Percentiles rank a stretch among this genome's conserved stretches.
phyloP scores from a whole-genome alignment of 1,139 yeast genomes.

The Barnettozyma hawaiiensis region DNA sequence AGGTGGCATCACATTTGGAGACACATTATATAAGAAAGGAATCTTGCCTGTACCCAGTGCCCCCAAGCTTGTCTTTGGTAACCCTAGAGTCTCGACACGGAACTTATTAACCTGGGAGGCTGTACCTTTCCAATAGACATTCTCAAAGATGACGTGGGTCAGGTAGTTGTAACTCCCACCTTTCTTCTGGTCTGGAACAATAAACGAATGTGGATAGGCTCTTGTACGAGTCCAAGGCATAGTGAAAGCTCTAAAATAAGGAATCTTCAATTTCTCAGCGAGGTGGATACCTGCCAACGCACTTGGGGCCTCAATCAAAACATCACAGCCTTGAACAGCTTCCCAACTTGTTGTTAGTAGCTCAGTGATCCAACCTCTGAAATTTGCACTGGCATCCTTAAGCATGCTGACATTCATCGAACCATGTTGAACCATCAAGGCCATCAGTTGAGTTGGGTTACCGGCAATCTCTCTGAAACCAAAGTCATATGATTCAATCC shows the following conservation, averaged over 20 bases:
- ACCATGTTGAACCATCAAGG: slow-evolving; percentile 88
- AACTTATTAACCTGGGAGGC: slow-evolving; percentile 84
- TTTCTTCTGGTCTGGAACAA: slow-evolving; percentile 87
- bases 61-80: slow-evolving; percentile 66
- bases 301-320: slow-evolving; percentile 87
- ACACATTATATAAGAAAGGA: slow-evolving; percentile 85
- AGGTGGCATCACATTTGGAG: slow-evolving; percentile 86
- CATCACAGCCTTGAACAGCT: slow-evolving; percentile 72
- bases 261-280: slow-evolving; percentile 85
- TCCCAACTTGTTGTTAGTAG: slow-evolving; percentile 69
- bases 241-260: slow-evolving; percentile 91
- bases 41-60: slow-evolving; percentile 69
- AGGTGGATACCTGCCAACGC: slow-evolving; percentile 95
- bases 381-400: slow-evolving; percentile 74
- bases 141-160: slow-evolving; percentile 90
- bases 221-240: slow-evolving; percentile 98
- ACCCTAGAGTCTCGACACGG: slow-evolving; percentile 62
- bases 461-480: slow-evolving; percentile 79
- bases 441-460: slow-evolving; percentile 88
- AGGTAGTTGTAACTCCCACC: slow-evolving; percentile 91
- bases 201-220: slow-evolving; percentile 93
- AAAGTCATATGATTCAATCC: slow-evolving; percentile 66
- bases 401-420: slow-evolving; percentile 78
- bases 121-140: slow-evolving; percentile 90
- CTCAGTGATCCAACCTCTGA: slow-evolving; percentile 76